Conservation (phyloP, 2,329 filamentous ascomycete species). For the Xylariaceae sp. region DNA sequence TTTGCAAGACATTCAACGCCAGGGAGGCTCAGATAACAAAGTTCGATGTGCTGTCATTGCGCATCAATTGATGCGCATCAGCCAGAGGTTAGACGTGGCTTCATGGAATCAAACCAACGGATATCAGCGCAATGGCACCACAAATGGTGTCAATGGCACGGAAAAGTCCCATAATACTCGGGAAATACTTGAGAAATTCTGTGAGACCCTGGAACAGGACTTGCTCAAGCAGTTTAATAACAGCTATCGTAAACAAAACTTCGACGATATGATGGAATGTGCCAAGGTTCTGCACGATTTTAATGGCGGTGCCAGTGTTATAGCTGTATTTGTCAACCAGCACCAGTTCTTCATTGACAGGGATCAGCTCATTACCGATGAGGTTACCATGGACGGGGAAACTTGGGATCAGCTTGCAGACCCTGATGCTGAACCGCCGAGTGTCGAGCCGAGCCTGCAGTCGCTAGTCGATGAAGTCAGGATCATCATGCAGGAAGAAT, state of each 20-base stretch:
- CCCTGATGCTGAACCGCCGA: slow-evolving; percentile 88
- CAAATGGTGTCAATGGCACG: slow-evolving; percentile 53
- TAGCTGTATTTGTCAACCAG: slow-evolving; percentile 96
- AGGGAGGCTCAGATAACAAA: slow-evolving; percentile 87
- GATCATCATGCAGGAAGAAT: slow-evolving; percentile 95
- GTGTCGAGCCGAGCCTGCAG: slow-evolving; percentile 90
- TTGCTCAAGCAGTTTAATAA: slow-evolving; percentile 95
- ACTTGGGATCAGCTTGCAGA: slow-evolving; percentile 93
- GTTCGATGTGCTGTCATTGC: slow-evolving; percentile 94
- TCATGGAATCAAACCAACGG: slow-evolving; percentile 72
- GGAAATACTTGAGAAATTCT: slow-evolving; percentile 95
- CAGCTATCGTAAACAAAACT: slow-evolving; percentile 93
- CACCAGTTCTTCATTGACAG: slow-evolving; percentile 99
- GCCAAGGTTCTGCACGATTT: slow-evolving; percentile 94
- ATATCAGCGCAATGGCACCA: slow-evolving; percentile 53
- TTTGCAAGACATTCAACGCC: slow-evolving; percentile 86
- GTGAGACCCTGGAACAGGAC: slow-evolving; percentile 94
- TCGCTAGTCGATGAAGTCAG: slow-evolving; percentile 92
- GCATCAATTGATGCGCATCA: slow-evolving; percentile 91
- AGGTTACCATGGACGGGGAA: slow-evolving; percentile 75
- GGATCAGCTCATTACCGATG: slow-evolving; percentile 88
- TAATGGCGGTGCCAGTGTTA: slow-evolving; percentile 93
- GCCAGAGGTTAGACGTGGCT: slow-evolving; percentile 81
- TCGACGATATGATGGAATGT: slow-evolving; percentile 97
- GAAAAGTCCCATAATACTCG: slow-evolving; percentile 69